Evolutionary conservation across 148 eudicot species (phyloP).

Genomic region (Nepenthes gracilis): DNA sequence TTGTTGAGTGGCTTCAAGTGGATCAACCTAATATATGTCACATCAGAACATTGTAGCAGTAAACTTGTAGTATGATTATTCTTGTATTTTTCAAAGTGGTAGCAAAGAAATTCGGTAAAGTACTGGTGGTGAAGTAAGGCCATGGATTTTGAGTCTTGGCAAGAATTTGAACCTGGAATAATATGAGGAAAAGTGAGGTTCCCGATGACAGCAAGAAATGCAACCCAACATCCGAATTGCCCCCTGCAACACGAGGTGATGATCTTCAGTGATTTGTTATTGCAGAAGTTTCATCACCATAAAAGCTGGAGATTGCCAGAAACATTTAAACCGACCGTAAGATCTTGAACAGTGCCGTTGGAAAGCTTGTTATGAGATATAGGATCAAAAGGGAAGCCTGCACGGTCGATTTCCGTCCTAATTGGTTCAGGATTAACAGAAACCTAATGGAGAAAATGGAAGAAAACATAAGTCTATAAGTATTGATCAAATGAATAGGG

Average conservation of each 20-base stretch:
- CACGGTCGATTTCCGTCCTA: conserved; percentile 27
- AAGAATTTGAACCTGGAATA: conserved; percentile 21
- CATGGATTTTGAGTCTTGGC: not conserved
- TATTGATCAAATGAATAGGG: too few relatives aligned
- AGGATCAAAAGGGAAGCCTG: conserved; percentile 31
- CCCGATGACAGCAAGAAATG: conserved; percentile 25
- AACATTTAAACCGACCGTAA: conserved; percentile 18
- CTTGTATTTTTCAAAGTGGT: not conserved
- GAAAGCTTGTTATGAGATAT: conserved; percentile 22
- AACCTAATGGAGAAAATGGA: conserved; percentile 14
- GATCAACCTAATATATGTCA: too few relatives aligned
- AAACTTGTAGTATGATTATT: not conserved
- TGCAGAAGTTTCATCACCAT: not conserved
- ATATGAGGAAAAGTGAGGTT: conserved; percentile 21
- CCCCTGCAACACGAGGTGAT: conserved; percentile 32
- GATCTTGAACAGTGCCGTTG: conserved; percentile 28
- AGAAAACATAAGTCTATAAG: not conserved
- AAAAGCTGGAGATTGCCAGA: not conserved
- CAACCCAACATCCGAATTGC: conserved; percentile 43
- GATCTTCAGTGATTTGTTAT: conserved; percentile 1
- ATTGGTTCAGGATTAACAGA: conserved; percentile 23
- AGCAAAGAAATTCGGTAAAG: not conserved
- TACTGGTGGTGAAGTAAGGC: not conserved
- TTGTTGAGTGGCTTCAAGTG: too few relatives aligned
- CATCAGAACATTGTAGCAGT: not conserved